Conservation (phyloP, 441 rosid genomes). For the Kokia cookei region DNA sequence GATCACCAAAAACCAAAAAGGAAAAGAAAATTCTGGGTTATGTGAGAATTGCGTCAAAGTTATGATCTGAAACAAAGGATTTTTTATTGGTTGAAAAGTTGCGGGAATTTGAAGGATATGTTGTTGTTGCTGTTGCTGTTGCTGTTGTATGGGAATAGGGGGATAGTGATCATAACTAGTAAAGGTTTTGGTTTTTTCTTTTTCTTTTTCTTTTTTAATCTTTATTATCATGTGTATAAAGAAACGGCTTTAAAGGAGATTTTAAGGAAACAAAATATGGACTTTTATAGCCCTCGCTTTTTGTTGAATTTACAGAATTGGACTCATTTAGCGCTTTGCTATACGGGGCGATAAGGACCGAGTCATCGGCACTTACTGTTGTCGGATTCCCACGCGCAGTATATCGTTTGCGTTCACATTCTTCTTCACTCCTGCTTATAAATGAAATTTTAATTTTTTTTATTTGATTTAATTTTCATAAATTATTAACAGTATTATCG, state of each 20-base stretch:
- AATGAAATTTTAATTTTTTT: no score
- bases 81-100: slow-evolving; percentile 1
- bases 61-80: background rate
- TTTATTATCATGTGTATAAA: background rate
- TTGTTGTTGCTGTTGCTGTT: background rate
- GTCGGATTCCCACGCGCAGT: background rate
- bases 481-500: no score
- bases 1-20: background rate
- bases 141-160: background rate
- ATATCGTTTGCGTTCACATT: background rate
- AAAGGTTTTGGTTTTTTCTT: background rate
- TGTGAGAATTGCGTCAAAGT: background rate
- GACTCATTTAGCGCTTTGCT: background rate
- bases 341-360: background rate
- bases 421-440: background rate
- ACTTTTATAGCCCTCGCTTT: background rate
- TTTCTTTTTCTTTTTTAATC: background rate
- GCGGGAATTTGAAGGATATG: background rate
- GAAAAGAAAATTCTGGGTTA: background rate
- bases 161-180: background rate
- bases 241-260: background rate
- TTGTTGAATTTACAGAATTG: background rate
- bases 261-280: background rate
- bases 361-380: background rate
- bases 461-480: no score